phyloP scores from a whole-genome alignment of 1,284 basidiomycete species.

The Ganoderma lucidum region DNA sequence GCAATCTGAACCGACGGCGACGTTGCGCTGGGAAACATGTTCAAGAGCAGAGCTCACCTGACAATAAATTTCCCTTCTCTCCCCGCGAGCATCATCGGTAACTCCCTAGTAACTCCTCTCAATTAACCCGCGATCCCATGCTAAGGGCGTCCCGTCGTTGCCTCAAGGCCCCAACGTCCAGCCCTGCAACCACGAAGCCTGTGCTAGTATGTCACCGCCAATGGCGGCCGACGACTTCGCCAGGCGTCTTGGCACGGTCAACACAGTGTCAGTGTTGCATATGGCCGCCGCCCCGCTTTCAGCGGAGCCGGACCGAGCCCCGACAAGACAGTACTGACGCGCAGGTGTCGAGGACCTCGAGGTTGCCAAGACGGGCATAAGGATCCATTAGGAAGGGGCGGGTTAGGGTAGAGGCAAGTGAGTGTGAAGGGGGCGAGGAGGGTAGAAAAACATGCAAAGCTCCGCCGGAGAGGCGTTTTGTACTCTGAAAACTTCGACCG shows the following conservation, averaged over 20 bases:
- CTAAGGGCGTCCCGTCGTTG: conserved; percentile 1
- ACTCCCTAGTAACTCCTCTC: not conserved
- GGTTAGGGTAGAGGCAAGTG: not conserved
- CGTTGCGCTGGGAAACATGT: not conserved
- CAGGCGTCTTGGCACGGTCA: not conserved
- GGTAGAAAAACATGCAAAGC: not conserved
- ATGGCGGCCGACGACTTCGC: not conserved
- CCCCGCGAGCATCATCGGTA: not conserved
- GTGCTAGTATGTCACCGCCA: not conserved
- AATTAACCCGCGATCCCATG: not conserved
- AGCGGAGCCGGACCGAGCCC: not conserved
- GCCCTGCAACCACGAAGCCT: not conserved
- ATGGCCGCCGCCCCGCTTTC: not conserved
- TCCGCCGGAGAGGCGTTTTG: not conserved
- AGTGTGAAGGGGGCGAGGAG: not conserved
- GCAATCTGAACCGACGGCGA: not conserved
- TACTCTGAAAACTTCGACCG: conserved; percentile 9
- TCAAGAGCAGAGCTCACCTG: conserved; percentile 2
- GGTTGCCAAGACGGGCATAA: not conserved
- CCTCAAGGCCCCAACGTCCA: not conserved
- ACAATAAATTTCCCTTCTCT: not conserved
- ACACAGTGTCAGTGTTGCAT: not conserved
- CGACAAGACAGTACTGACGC: not conserved
- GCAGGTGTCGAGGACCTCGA: not conserved
- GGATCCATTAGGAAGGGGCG: not conserved